Percentiles rank a stretch among this genome's conserved stretches.
Conservation (phyloP, 371 early-diverging fungal species). For the Actinomucor elegans region DNA sequence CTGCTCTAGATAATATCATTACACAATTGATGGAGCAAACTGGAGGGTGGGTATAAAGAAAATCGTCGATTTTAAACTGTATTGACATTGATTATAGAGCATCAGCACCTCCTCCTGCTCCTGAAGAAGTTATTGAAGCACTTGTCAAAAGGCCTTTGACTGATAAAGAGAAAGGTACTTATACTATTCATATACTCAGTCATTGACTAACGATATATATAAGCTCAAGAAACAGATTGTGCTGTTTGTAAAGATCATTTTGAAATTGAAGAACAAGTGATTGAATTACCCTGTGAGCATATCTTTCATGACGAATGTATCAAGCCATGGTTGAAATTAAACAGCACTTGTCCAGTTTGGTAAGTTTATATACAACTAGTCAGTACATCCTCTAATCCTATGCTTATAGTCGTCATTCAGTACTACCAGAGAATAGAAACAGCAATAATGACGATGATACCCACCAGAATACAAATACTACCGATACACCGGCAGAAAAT, state of each 20-base stretch:
- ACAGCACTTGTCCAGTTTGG: conserved; percentile 92
- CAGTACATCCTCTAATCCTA: neutral
- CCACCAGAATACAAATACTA: conserved; percentile 1
- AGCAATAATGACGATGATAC: conserved; percentile 6
- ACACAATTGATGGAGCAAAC: conserved; percentile 80
- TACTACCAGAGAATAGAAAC: conserved; percentile 18
- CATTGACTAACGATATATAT: too few species aligned
- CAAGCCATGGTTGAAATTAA: conserved; percentile 85
- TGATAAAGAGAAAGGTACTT: conserved; percentile 52
- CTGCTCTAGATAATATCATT: conserved; percentile 76
- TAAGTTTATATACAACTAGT: conserved; percentile 22
- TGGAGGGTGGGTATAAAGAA: conserved; percentile 32
- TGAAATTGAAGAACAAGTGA: conserved; percentile 51
- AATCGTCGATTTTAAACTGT: too few species aligned
- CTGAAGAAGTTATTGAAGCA: conserved; percentile 61
- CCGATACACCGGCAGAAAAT: neutral
- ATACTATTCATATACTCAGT: too few species aligned
- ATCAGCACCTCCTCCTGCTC: conserved; percentile 69
- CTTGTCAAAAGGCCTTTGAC: conserved; percentile 52
- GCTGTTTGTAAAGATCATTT: conserved; percentile 86
- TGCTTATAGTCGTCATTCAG: conserved; percentile 36
- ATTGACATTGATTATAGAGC: conserved; percentile 44
- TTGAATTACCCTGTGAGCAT: conserved; percentile 80
- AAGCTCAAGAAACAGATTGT: conserved; percentile 58
- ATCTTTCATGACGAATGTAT: conserved; percentile 87